Percentiles rank a stretch among this genome's conserved stretches.
Conservation (phyloP, 2,329 filamentous ascomycete species). For the Fusarium denticulatum region DNA sequence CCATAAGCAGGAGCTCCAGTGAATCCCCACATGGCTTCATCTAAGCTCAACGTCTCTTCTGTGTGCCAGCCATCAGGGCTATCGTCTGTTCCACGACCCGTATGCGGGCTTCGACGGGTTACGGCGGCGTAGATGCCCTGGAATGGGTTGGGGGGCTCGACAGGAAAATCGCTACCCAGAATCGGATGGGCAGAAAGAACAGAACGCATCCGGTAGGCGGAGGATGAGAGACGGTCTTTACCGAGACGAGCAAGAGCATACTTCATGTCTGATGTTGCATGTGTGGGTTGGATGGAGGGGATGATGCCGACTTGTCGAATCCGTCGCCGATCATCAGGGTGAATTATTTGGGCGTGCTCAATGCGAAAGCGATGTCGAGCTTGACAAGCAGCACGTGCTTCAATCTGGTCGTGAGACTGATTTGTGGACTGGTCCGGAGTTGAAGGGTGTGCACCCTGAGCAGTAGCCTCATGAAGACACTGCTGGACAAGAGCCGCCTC, state of each 20-base stretch:
- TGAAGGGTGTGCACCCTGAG: conserved; percentile 19
- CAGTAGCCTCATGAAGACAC: conserved; percentile 55
- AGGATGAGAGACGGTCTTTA: conserved; percentile 58
- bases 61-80: conserved; percentile 65
- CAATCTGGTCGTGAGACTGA: conserved; percentile 11
- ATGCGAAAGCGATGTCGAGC: conserved; percentile 69
- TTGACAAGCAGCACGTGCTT: conserved; percentile 61
- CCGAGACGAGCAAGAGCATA: conserved; percentile 72
- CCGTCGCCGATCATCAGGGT: conserved; percentile 69
- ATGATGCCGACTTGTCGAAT: conserved; percentile 69
- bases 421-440: neutral
- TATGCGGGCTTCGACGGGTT: conserved; percentile 67
- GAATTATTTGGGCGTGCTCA: conserved; percentile 77
- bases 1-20: conserved; percentile 68
- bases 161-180: conserved; percentile 76
- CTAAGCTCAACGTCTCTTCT: conserved; percentile 66
- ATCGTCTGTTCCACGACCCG: conserved; percentile 60
- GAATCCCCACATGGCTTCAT: conserved; percentile 71
- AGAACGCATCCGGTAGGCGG: conserved; percentile 74
- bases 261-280: conserved; percentile 76
- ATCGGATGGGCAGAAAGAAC: conserved; percentile 64
- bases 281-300: conserved; percentile 76
- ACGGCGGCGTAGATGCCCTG: conserved; percentile 76
- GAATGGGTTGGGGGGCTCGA: conserved; percentile 74
- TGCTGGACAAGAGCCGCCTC: conserved; percentile 63